phyloP scores from a whole-genome alignment of 2,329 filamentous ascomycete genomes.

The Shiraia sp. region DNA sequence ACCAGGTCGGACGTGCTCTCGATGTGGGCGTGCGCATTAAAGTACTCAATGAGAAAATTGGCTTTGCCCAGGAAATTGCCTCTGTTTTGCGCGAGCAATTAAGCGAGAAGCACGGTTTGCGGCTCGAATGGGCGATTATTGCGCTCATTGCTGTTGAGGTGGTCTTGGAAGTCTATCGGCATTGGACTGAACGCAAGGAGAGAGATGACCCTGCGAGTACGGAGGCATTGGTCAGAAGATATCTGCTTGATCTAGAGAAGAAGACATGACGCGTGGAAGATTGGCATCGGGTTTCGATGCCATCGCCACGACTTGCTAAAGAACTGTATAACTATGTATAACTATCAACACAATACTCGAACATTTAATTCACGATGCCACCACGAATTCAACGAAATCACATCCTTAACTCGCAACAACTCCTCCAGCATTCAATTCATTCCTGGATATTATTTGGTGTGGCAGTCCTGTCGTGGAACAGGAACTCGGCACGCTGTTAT shows the following conservation, averaged over 20 bases:
- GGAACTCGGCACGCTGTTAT: too few relatives aligned
- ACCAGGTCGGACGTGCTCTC: conserved; percentile 84
- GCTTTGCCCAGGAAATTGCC: conserved; percentile 95
- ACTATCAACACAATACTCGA: too few relatives aligned
- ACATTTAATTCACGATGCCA: too few relatives aligned
- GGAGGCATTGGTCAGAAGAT: conserved; percentile 45
- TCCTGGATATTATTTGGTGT: too few relatives aligned
- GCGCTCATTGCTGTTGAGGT: conserved; percentile 91
- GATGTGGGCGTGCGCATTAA: conserved; percentile 92
- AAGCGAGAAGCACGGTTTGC: conserved; percentile 85
- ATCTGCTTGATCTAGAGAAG: conserved; percentile 25
- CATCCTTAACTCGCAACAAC: too few relatives aligned
- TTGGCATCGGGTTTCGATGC: too few relatives aligned
- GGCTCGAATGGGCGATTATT: conserved; percentile 96
- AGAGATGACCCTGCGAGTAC: conserved; percentile 48
- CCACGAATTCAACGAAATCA: too few relatives aligned
- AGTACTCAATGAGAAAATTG: conserved; percentile 93
- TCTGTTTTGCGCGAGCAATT: conserved; percentile 84
- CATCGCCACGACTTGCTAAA: too few relatives aligned
- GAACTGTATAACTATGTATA: too few relatives aligned
- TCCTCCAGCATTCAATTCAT: too few relatives aligned
- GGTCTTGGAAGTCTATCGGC: conserved; percentile 76
- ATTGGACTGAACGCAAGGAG: conserved; percentile 65
- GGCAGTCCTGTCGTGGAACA: too few relatives aligned
- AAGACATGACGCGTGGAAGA: neutral